A percentile compares a stretch with the other conserved stretches of the same genome.
phyloP scores from a whole-genome alignment of 2,329 filamentous ascomycete genomes.

The Fusarium penzigii region DNA sequence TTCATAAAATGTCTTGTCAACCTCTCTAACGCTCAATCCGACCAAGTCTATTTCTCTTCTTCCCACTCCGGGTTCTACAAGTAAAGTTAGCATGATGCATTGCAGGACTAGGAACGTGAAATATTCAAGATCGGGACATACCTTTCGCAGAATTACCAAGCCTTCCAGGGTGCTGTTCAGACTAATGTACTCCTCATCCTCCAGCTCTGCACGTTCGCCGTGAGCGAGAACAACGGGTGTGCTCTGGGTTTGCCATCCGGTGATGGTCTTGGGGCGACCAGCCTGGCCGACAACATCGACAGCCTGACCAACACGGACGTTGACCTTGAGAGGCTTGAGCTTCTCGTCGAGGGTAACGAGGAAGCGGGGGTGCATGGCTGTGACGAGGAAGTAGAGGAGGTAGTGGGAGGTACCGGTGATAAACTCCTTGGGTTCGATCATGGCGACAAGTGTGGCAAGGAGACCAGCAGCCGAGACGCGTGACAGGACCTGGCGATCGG shows the following conservation, averaged over 20 bases:
- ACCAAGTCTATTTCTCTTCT: constrained; percentile 36
- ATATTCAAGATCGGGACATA: constrained; percentile 44
- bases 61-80: constrained; percentile 43
- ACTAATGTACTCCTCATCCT: constrained; percentile 96
- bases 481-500: constrained; percentile 92
- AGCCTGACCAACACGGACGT: constrained; percentile 95
- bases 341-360: constrained; percentile 94
- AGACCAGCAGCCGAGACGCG: constrained; percentile 87
- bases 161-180: constrained; percentile 91
- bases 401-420: constrained; percentile 74
- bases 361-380: constrained; percentile 96
- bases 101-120: background rate
- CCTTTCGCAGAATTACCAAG: constrained; percentile 95
- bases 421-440: constrained; percentile 94
- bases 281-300: constrained; percentile 98
- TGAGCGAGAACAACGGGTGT: constrained; percentile 95
- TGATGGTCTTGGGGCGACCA: constrained; percentile 97
- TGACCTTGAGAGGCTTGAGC: constrained; percentile 89
- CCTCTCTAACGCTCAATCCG: constrained; percentile 1
- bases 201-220: constrained; percentile 92
- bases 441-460: constrained; percentile 83
- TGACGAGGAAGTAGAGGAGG: constrained; percentile 94
- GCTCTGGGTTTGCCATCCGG: constrained; percentile 98
- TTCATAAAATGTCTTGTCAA: constrained; percentile 6
- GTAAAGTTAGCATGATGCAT: constrained; percentile 14